Evolutionary conservation across 768 basidiomycete genomes (phyloP).

Genomic region (Collybia sp.): DNA sequence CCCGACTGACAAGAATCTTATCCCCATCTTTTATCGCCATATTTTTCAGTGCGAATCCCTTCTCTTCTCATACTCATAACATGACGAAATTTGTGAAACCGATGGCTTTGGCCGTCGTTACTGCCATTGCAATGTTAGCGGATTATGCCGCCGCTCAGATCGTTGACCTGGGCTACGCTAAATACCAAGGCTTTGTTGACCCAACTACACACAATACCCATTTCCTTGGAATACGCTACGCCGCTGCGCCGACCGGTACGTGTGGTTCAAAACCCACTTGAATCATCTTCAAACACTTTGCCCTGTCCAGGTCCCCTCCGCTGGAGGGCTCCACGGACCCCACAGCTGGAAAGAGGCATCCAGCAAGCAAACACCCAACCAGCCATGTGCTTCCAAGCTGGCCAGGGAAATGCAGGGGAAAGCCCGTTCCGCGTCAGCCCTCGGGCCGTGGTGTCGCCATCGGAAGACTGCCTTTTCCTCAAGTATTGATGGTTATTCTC

Average conservation of each 20-base stretch:
- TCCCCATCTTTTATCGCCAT: too few relatives aligned
- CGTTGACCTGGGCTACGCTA: slow-evolving; percentile 40
- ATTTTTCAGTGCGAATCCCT: too few relatives aligned
- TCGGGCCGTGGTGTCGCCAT: slow-evolving; percentile 4
- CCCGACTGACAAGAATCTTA: too few relatives aligned
- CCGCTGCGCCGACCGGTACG: slow-evolving; percentile 42
- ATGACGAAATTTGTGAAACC: too few relatives aligned
- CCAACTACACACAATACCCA: slow-evolving; percentile 24
- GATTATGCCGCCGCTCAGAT: slow-evolving; percentile 11
- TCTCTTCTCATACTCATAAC: too few relatives aligned
- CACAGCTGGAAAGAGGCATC: slow-evolving; percentile 18
- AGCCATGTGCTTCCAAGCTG: slow-evolving; percentile 23
- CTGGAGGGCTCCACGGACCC: slow-evolving; percentile 28
- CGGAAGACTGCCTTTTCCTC: slow-evolving; percentile 38
- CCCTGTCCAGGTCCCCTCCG: slow-evolving; percentile 22
- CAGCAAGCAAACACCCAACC: slow-evolving; percentile 27
- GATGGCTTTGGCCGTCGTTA: background rate
- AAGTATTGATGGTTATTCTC: slow-evolving; percentile 19
- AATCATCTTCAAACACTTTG: background rate
- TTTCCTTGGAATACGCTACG: slow-evolving; percentile 44
- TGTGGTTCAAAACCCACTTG: background rate
- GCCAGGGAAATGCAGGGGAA: slow-evolving; percentile 19
- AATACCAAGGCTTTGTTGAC: slow-evolving; percentile 35
- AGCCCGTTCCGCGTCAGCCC: slow-evolving; percentile 22
- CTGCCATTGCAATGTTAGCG: background rate